phyloP scores from a whole-genome alignment of 2,329 filamentous ascomycete species.

The Alternaria sp. region DNA sequence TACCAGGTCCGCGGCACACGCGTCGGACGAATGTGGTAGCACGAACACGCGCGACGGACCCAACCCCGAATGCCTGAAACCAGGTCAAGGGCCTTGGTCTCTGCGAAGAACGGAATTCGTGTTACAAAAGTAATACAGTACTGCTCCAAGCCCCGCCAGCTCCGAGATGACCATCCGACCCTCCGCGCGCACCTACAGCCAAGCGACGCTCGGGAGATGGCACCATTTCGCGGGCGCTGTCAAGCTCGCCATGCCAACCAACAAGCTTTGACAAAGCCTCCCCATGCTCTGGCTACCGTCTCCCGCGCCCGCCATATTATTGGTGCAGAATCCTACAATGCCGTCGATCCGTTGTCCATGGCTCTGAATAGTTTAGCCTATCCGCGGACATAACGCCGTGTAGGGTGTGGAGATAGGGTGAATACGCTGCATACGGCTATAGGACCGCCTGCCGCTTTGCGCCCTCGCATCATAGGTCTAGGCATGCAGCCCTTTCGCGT shows the following conservation, averaged over 20 bases:
- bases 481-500: background rate
- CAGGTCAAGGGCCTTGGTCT: background rate
- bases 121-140: background rate
- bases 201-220: background rate
- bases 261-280: background rate
- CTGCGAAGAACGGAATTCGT: background rate
- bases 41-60: background rate
- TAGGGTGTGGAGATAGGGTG: background rate
- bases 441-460: background rate
- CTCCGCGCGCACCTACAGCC: background rate
- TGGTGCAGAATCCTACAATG: background rate
- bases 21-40: background rate
- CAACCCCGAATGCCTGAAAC: background rate
- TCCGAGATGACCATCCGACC: conserved; percentile 3
- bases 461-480: background rate
- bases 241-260: background rate
- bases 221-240: background rate
- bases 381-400: background rate
- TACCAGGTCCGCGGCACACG: background rate
- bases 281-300: background rate
- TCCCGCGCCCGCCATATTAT: background rate
- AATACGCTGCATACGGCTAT: background rate
- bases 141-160: background rate
- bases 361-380: background rate
- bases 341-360: background rate